Evolutionary conservation across 768 basidiomycete genomes (phyloP).

Genomic region (Coprinopsis sp.): DNA sequence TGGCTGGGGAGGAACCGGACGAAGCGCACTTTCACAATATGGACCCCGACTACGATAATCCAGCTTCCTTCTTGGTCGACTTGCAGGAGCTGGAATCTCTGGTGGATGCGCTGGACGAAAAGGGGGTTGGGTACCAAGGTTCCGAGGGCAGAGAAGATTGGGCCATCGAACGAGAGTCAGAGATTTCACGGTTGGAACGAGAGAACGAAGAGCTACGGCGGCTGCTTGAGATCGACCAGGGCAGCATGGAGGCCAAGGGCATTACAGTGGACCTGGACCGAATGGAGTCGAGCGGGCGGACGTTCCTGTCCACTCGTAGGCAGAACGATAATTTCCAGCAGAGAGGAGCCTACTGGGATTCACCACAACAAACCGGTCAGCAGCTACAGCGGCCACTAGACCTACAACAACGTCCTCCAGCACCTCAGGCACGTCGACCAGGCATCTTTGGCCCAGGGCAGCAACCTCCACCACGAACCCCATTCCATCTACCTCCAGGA

Average conservation of each 20-base stretch:
- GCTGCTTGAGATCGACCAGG: conserved; percentile 69
- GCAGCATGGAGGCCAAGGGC: conserved; percentile 46
- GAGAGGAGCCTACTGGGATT: conserved; percentile 28
- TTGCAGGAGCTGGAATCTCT: conserved; percentile 38
- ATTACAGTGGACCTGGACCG: conserved; percentile 48
- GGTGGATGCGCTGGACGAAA: conserved; percentile 38
- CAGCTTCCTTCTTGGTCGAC: conserved; percentile 25
- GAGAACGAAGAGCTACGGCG: conserved; percentile 81
- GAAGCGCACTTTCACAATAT: conserved; percentile 22
- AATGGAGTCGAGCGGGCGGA: conserved; percentile 38
- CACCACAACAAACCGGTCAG: conserved; percentile 15
- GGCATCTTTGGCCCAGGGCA: conserved; percentile 54
- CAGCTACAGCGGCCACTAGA: conserved; percentile 35
- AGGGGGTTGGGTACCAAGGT: conserved; percentile 25
- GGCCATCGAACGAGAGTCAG: conserved; percentile 82
- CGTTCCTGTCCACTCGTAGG: conserved; percentile 24
- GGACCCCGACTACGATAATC: conserved; percentile 35
- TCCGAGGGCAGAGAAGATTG: conserved; percentile 62
- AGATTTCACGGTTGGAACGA: conserved; percentile 73
- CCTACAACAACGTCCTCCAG: conserved; percentile 39
- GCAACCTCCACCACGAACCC: conserved; percentile 26
- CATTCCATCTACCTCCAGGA: conserved; percentile 28
- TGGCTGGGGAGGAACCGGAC: conserved; percentile 62
- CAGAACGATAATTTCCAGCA: conserved; percentile 13
- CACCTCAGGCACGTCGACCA: conserved; percentile 48